phyloP scores from a whole-genome alignment of 2,329 filamentous ascomycete genomes.

The Nannizzia gypsea region DNA sequence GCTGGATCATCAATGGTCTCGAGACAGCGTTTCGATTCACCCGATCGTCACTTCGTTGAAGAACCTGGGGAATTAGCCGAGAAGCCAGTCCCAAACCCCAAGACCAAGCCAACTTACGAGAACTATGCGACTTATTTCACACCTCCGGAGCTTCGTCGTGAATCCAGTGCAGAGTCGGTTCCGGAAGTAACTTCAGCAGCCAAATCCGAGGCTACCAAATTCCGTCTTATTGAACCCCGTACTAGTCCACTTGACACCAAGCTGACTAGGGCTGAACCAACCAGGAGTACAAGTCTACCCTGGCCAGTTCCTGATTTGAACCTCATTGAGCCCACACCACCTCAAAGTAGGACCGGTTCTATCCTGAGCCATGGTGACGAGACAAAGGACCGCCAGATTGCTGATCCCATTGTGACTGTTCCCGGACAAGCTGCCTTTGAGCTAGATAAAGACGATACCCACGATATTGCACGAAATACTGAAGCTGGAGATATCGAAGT shows the following conservation, averaged over 20 bases:
- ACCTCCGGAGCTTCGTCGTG: slow-evolving; percentile 30
- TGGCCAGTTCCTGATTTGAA: slow-evolving; percentile 44
- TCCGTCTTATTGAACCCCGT: background rate
- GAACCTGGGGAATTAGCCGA: slow-evolving; percentile 9
- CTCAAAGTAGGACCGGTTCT: slow-evolving; percentile 36
- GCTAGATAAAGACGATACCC: slow-evolving; percentile 1
- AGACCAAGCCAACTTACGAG: slow-evolving; percentile 28
- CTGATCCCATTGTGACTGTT: background rate
- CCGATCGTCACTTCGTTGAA: background rate
- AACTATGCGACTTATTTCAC: slow-evolving; percentile 34
- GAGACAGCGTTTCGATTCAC: background rate
- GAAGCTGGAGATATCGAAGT: background rate
- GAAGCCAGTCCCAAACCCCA: slow-evolving; percentile 21
- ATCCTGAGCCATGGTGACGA: slow-evolving; percentile 19
- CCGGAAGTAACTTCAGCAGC: slow-evolving; percentile 24
- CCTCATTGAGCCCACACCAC: slow-evolving; percentile 47
- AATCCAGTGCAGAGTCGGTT: slow-evolving; percentile 12
- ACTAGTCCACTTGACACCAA: background rate
- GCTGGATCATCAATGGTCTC: background rate
- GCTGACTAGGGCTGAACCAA: background rate
- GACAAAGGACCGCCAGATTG: background rate
- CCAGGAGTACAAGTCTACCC: slow-evolving; percentile 19
- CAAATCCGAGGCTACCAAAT: background rate
- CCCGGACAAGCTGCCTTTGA: background rate
- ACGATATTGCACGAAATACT: background rate